Percentiles rank a stretch among this genome's conserved stretches.
Evolutionary conservation across 805 yeast genomes (phyloP).

Genomic region (Yarrowia osloensis): DNA sequence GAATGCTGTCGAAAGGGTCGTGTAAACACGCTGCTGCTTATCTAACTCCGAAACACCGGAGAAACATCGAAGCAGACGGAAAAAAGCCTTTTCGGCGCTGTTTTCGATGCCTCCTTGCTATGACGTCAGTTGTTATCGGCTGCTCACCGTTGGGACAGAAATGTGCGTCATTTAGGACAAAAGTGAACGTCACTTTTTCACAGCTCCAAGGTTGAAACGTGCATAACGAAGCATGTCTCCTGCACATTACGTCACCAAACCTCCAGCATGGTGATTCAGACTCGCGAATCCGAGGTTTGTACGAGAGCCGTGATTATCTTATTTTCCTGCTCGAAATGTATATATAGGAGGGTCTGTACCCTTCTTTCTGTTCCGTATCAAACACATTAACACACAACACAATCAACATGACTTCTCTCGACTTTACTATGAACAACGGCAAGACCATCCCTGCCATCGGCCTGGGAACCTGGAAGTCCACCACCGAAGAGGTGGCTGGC

Average conservation of each 20-base stretch:
- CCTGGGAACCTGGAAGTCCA: slow-evolving; percentile 65
- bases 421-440: slow-evolving; percentile 57
- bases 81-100: not conserved
- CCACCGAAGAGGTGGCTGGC: slow-evolving; percentile 48
- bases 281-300: slow-evolving; percentile 2
- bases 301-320: not conserved
- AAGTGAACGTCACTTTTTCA: not conserved
- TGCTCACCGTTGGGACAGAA: not conserved
- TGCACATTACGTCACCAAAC: slow-evolving; percentile 20
- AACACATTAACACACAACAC: not conserved
- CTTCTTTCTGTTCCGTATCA: not conserved
- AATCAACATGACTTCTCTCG: slow-evolving; percentile 21
- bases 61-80: not conserved
- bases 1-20: too few species aligned
- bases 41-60: not conserved
- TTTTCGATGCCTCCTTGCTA: not conserved
- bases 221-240: not conserved
- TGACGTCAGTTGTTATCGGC: slow-evolving; percentile 5
- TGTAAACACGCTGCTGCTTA: not conserved
- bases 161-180: slow-evolving; percentile 14
- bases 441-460: slow-evolving; percentile 65
- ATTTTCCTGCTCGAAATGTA: not conserved
- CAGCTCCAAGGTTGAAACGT: not conserved
- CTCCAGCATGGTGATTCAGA: slow-evolving; percentile 6
- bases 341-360: not conserved